Evolutionary conservation across 2,329 filamentous ascomycete genomes (phyloP), one percentile per base, ranked within the genome.

Genomic region (Aspergillus sclerotialis): DNA sequence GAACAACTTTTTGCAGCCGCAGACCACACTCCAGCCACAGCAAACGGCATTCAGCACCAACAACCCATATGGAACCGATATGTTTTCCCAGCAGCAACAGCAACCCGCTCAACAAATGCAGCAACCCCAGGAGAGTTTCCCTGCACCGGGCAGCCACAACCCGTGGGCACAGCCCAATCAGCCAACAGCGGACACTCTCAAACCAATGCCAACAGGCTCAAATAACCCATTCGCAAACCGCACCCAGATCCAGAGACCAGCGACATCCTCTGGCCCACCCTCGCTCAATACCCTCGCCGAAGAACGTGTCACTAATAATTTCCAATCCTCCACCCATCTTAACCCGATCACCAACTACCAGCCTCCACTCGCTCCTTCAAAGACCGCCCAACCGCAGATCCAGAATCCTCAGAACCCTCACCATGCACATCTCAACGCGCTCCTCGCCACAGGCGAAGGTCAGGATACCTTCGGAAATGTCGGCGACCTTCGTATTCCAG

Each of bases 391-490:
- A 32, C 54, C 55, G 18, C 51, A 55, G n/a, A 59, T 54, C 45
- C 55, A 47, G 33, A 55, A 56, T 10, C 44, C 52, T 11, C 50
- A 53, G 27, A 73, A 82, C 45, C 75, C 76, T 9, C 76, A 80
- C 43, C 67, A 76, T 38, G 79, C 82, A 14, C 83, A 78, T 53
- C 82, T 98, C 46, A 96, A 96, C 57, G 76, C 84, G 2, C 77
- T 98, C 21, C 77, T 98, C 28, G 76, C 88, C 3, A 79, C 75
- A 15, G 89, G 92, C 45, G 92, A 98, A 37, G 92, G 92, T 15
- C 84, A 93, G 70, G 92, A 98, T 57, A 98, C 92, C 0, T 98
- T 93, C 58, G 92, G 92, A 45, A 98, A 98, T 60, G 86, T 86
- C n/a, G 92, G 92, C 47, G 86, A 96, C 45, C 73, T 94, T 30